Evolutionary conservation across 1,139 yeast genomes (phyloP).

Genomic region (Blastobotrys ciferrii): DNA sequence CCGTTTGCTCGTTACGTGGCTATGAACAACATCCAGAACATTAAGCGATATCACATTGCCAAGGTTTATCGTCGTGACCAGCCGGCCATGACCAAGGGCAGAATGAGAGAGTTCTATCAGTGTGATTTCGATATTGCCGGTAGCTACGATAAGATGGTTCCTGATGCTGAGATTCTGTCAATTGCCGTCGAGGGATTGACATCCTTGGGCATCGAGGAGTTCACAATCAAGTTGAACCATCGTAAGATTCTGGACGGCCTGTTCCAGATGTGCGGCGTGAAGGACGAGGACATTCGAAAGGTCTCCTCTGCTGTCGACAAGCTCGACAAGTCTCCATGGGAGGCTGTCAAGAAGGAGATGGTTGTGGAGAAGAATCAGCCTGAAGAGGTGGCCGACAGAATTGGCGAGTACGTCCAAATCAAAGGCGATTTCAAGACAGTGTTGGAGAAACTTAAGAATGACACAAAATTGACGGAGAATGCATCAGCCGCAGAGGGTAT

Average conservation of each 20-base stretch:
- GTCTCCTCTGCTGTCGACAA: conserved; percentile 95
- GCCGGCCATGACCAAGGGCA: conserved; percentile 99
- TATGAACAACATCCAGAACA: conserved; percentile 82
- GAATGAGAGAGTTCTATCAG: conserved; percentile 99
- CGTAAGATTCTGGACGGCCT: conserved; percentile 94
- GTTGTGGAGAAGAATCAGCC: conserved; percentile 84
- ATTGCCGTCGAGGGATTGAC: conserved; percentile 81
- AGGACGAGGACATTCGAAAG: conserved; percentile 88
- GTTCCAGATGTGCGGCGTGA: conserved; percentile 91
- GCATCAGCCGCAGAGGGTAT: conserved; percentile 78
- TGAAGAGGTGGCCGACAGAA: conserved; percentile 86
- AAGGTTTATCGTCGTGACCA: conserved; percentile 98
- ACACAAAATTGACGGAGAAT: conserved; percentile 58
- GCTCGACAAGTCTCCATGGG: conserved; percentile 95
- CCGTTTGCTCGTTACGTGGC: conserved; percentile 98
- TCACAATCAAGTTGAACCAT: conserved; percentile 89
- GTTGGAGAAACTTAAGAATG: conserved; percentile 52
- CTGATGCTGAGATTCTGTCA: conserved; percentile 86
- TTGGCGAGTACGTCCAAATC: conserved; percentile 86
- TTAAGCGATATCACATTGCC: conserved; percentile 94
- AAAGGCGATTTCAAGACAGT: conserved; percentile 76
- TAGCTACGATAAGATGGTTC: conserved; percentile 85
- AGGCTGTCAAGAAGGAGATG: conserved; percentile 87
- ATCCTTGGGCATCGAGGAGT: conserved; percentile 79
- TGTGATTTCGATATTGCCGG: conserved; percentile 98